Conservation (phyloP, 2,329 filamentous ascomycete genomes). For the Aspergillus proliferans region DNA sequence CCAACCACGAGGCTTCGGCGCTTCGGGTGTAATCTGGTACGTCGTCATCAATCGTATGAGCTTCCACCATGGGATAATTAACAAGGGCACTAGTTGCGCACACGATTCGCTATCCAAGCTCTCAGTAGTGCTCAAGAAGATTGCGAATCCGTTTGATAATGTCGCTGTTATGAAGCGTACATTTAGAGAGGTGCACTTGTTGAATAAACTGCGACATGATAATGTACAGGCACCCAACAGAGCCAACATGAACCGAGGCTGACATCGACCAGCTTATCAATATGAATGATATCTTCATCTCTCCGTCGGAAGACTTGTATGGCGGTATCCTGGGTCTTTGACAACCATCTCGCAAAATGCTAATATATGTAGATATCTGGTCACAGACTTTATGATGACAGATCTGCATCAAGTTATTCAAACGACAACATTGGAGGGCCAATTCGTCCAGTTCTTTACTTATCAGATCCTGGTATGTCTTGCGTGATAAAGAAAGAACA, state of each 20-base stretch:
- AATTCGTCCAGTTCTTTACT: constrained; percentile 99
- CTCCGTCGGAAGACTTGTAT: constrained; percentile 95
- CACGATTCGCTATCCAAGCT: too few relatives aligned
- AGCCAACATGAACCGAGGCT: constrained; percentile 8
- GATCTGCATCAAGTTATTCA: constrained; percentile 93
- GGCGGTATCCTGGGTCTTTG: background rate
- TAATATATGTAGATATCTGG: constrained; percentile 67
- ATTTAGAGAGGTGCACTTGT: constrained; percentile 91
- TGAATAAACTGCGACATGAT: constrained; percentile 95
- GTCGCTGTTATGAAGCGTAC: constrained; percentile 82
- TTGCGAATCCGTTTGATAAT: background rate
- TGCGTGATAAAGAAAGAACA: background rate
- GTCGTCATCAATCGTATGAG: too few relatives aligned
- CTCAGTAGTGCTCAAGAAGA: background rate
- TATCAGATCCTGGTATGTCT: constrained; percentile 90
- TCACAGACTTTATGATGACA: constrained; percentile 93
- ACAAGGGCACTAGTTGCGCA: too few relatives aligned
- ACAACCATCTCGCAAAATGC: constrained; percentile 3
- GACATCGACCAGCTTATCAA: constrained; percentile 69
- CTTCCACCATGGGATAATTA: too few relatives aligned
- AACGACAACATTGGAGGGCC: constrained; percentile 92
- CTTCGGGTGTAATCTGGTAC: too few relatives aligned
- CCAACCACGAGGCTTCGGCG: too few relatives aligned
- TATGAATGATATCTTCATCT: constrained; percentile 99
- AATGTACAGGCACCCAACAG: constrained; percentile 58